Evolutionary conservation across 2,329 filamentous ascomycete genomes (phyloP).

Genomic region (Coniella vitis): DNA sequence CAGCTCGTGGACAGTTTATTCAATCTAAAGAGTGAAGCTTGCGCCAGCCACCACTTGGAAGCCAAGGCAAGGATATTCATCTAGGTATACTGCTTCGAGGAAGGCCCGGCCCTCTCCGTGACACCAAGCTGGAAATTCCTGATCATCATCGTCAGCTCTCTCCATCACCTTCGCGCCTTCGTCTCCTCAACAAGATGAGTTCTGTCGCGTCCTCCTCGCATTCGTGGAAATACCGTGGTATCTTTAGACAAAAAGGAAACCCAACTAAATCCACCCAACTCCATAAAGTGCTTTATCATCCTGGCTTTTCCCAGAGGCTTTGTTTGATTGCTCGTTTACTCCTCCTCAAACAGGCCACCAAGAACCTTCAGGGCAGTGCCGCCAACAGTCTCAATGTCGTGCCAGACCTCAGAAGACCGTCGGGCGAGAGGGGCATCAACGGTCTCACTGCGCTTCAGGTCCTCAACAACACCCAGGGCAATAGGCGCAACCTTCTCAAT

Average conservation of each 20-base stretch:
- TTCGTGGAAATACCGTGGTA: background rate
- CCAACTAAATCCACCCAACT: background rate
- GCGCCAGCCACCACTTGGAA: background rate
- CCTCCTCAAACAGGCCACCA: background rate
- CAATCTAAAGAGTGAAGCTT: slow-evolving; percentile 3
- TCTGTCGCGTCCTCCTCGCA: background rate
- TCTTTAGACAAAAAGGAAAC: background rate
- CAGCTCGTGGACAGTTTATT: slow-evolving; percentile 6
- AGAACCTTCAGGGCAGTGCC: slow-evolving; percentile 1
- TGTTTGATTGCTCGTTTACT: background rate
- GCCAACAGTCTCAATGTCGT: background rate
- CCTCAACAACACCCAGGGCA: background rate
- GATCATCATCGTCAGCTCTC: slow-evolving; percentile 3
- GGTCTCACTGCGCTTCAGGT: background rate
- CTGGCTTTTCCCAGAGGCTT: background rate
- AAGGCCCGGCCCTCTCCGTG: background rate
- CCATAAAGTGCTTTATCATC: background rate
- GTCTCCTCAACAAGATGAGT: background rate
- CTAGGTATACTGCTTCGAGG: background rate
- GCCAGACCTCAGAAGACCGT: background rate
- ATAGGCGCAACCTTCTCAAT: background rate
- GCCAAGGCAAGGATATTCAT: background rate
- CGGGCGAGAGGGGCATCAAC: background rate
- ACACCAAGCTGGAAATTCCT: background rate
- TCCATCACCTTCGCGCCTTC: background rate